phyloP scores from a whole-genome alignment of 352 stramenopile genomes.

The Plasmopara viticola region DNA sequence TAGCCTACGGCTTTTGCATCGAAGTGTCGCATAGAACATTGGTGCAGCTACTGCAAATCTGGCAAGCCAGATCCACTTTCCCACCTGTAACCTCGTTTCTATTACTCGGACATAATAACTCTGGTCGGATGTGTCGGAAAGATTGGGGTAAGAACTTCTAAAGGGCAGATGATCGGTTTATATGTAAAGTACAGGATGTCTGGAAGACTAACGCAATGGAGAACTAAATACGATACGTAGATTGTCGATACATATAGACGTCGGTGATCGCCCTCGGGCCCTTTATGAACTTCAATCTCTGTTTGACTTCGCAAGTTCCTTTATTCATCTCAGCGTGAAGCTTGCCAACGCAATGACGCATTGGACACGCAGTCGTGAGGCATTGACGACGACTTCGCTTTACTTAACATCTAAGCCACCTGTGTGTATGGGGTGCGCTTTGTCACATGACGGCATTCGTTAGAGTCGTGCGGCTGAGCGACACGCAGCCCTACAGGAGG shows the following conservation, averaged over 20 bases:
- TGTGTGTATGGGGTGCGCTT: constrained; percentile 88
- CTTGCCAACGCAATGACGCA: constrained; percentile 59
- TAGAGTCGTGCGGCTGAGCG: constrained; percentile 72
- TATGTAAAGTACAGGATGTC: too few relatives aligned
- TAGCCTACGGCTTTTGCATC: constrained; percentile 24
- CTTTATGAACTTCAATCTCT: constrained; percentile 29
- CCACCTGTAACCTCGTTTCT: too few relatives aligned
- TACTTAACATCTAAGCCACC: constrained; percentile 77
- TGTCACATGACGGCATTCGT: constrained; percentile 87
- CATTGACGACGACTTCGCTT: constrained; percentile 21
- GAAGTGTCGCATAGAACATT: constrained; percentile 55
- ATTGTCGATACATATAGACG: too few relatives aligned
- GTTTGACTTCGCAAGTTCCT: constrained; percentile 30
- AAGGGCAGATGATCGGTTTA: too few relatives aligned
- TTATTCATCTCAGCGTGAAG: constrained; percentile 67
- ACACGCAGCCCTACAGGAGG: constrained; percentile 77
- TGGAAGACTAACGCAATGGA: too few relatives aligned
- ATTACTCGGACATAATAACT: too few relatives aligned
- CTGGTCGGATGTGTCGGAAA: too few relatives aligned
- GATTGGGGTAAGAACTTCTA: too few relatives aligned
- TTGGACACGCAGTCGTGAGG: constrained; percentile 78
- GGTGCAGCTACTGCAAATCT: constrained; percentile 64
- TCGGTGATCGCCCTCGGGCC: constrained; percentile 42
- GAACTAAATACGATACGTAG: too few relatives aligned
- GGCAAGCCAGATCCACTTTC: too few relatives aligned